A percentile compares a stretch with the other conserved stretches of the same genome.
Conservation (phyloP, 2,329 filamentous ascomycete genomes). For the Aaosphaeria pasadenensis region DNA sequence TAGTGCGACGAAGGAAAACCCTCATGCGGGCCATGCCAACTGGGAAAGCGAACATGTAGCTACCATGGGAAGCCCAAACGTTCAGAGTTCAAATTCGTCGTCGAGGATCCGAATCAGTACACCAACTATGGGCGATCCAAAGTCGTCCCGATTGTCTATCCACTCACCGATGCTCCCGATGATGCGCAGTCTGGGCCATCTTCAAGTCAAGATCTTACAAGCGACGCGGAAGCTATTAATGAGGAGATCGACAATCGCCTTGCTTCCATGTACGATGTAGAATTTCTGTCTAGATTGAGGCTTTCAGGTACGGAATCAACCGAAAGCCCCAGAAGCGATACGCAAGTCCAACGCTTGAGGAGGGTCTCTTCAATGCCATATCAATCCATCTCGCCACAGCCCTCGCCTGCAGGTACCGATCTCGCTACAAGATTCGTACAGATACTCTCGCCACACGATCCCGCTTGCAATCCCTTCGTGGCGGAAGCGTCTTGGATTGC, state of each 20-base stretch:
- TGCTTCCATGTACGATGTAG: not conserved
- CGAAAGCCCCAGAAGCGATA: not conserved
- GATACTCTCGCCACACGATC: not conserved
- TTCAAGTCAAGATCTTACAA: not conserved
- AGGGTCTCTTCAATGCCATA: not conserved
- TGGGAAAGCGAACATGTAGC: conserved; percentile 4
- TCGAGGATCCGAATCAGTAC: conserved; percentile 7
- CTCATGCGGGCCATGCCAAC: conserved; percentile 4
- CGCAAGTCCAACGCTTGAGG: not conserved
- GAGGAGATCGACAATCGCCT: not conserved
- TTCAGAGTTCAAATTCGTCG: conserved; percentile 4
- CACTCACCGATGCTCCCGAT: not conserved
- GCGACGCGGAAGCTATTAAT: not conserved
- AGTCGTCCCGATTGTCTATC: conserved; percentile 1
- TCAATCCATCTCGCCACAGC: not conserved
- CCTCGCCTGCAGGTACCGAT: not conserved
- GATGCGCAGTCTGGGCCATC: not conserved
- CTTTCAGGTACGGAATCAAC: not conserved
- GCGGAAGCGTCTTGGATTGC: conserved; percentile 4
- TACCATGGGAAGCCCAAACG: not conserved
- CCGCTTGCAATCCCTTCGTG: not conserved
- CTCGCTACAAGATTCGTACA: conserved; percentile 1
- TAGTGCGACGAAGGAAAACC: conserved; percentile 10
- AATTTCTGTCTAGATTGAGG: not conserved
- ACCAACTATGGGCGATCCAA: conserved; percentile 4